A percentile compares a stretch with the other conserved stretches of the same genome.
Conservation (phyloP, 257 asterid species). For the Leptodermis oblonga region DNA sequence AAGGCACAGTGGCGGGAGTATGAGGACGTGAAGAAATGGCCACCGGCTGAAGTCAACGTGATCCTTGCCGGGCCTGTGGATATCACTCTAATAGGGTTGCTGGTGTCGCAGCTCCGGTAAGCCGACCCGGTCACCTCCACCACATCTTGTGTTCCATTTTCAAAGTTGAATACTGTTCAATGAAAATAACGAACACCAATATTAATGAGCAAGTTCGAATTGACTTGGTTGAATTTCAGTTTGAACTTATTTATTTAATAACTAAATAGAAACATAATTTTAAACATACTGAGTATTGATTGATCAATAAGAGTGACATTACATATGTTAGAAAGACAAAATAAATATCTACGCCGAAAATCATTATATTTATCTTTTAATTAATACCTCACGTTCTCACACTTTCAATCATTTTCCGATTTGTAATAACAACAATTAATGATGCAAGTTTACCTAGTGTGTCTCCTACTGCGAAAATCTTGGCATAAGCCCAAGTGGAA, state of each 20-base stretch:
- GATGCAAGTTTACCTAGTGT: constrained; percentile 10
- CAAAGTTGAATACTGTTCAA: constrained; percentile 26
- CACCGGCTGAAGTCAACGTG: constrained; percentile 21
- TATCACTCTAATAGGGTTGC: background rate
- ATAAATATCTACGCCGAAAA: no score
- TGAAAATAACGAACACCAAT: background rate
- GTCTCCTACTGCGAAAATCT: constrained; percentile 6
- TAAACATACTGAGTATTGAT: no score
- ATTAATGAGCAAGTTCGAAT: no score
- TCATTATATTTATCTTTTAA: no score
- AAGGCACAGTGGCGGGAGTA: constrained; percentile 14
- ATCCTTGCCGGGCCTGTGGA: constrained; percentile 25
- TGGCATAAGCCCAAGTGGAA: constrained; percentile 8
- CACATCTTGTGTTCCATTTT: constrained; percentile 23
- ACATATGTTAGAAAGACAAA: no score
- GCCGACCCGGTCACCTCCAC: constrained; percentile 16
- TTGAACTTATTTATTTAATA: no score
- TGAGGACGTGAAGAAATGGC: constrained; percentile 24
- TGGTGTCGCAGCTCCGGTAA: constrained; percentile 19
- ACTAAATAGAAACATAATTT: no score
- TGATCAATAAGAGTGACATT: no score
- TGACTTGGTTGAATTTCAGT: no score
- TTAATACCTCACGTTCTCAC: no score
- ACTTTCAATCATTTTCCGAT: no score
- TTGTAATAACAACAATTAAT: background rate